These are phyloP conservation scores for Aspergillus pseudoterreus DNA, from an alignment of 2,329 filamentous ascomycete genomes.

Conservation along the genomic window DNA sequence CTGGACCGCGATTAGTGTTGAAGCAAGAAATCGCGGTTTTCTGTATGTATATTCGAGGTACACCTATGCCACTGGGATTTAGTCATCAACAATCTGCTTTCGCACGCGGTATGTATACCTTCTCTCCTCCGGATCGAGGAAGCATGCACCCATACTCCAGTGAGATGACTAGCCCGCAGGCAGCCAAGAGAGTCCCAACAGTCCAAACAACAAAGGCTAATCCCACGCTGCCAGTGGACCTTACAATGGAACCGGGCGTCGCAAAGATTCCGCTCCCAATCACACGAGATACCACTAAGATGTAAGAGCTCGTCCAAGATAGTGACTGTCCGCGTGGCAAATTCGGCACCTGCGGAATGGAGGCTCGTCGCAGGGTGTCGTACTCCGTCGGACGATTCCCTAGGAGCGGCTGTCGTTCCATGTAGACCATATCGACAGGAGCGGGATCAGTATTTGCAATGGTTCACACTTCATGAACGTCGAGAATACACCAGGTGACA, in stretches of 20 bases:
- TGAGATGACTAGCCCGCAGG: conserved; percentile 58
- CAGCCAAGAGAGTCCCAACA: conserved; percentile 58
- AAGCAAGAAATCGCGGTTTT: conserved; percentile 60
- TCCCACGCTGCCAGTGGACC: conserved; percentile 63
- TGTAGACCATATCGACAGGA: conserved; percentile 13
- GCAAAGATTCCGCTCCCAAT: conserved; percentile 71
- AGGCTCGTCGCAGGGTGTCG: not conserved
- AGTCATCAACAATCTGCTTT: conserved; percentile 50
- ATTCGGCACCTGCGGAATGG: not conserved
- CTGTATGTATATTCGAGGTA: conserved; percentile 69
- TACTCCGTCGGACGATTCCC: not conserved
- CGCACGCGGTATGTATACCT: conserved; percentile 43
- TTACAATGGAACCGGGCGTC: conserved; percentile 64
- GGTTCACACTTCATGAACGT: too few species aligned
- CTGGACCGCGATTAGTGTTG: conserved; percentile 61
- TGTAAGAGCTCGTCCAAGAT: conserved; percentile 61
- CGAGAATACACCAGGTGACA: not conserved
- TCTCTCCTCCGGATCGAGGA: conserved; percentile 64
- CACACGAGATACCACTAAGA: conserved; percentile 65
- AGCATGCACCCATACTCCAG: conserved; percentile 70
- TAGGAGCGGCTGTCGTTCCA: conserved; percentile 19
- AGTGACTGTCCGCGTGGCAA: conserved; percentile 49
- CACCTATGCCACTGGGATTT: conserved; percentile 44
- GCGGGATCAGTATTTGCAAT: not conserved
- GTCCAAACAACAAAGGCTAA: conserved; percentile 62